phyloP scores from a whole-genome alignment of 331 rosid species.

The Malus hybrid region DNA sequence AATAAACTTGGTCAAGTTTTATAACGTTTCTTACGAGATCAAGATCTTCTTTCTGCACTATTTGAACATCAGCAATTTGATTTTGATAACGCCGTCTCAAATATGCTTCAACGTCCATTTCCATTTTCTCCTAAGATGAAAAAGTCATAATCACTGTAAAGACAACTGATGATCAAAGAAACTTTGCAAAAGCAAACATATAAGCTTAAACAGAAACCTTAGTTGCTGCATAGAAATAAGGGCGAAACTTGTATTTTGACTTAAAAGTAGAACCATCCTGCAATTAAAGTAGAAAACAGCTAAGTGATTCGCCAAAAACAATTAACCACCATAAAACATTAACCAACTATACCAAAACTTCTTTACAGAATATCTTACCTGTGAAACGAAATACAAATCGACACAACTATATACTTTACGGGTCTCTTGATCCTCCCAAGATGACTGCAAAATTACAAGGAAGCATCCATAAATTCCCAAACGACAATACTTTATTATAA shows the following conservation, averaged over 20 bases:
- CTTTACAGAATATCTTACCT: slow-evolving; percentile 38
- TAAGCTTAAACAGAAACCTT: slow-evolving; percentile 37
- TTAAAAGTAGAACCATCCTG: slow-evolving; percentile 94
- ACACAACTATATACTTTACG: slow-evolving; percentile 64
- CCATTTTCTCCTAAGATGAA: slow-evolving; percentile 56
- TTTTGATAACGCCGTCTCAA: slow-evolving; percentile 74
- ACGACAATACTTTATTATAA: neutral
- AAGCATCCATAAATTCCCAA: slow-evolving; percentile 20
- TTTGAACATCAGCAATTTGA: slow-evolving; percentile 76
- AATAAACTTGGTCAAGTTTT: neutral
- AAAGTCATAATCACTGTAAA: slow-evolving; percentile 8
- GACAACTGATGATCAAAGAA: neutral
- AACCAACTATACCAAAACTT: neutral
- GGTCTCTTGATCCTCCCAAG: slow-evolving; percentile 71
- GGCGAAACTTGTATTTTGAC: slow-evolving; percentile 73
- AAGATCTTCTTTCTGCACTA: slow-evolving; percentile 79
- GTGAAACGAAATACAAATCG: slow-evolving; percentile 86
- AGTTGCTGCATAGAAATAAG: slow-evolving; percentile 80
- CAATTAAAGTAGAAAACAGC: slow-evolving; percentile 26
- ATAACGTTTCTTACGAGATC: slow-evolving; percentile 68
- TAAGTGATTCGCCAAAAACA: slow-evolving; percentile 5
- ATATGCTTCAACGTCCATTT: slow-evolving; percentile 78
- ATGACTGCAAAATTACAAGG: slow-evolving; percentile 61
- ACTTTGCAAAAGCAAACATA: neutral
- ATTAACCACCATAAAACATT: neutral